Base-by-base conservation (phyloP, 345 rosid genomes). In the Eucalyptus regnans region DNA sequence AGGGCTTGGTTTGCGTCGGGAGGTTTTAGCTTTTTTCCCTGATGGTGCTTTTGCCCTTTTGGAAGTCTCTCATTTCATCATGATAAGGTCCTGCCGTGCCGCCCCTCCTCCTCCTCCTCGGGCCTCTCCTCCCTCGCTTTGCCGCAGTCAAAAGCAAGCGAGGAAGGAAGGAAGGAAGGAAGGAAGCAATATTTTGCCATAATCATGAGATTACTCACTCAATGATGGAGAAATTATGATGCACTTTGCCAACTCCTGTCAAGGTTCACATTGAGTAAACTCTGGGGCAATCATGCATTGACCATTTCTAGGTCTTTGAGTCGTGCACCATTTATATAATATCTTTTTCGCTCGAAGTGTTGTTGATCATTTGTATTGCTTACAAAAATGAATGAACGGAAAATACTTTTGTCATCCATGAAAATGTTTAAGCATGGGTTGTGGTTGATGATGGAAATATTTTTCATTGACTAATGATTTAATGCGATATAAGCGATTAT, bases 381-480 rank as follows among this genome's bases (percentile, higher is more conserved):
- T 62, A 29, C 0, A 29, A 29, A 62, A 62, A 62, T 12, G 33
- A 62, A 29, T 60, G 16, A 27, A 27, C 0, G 3, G 11, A 60
- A 60, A 16, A 66, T 7, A 0, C 1, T n/a, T 66, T 31, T 31
- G 9, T 15, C 9, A 1, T 66, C 11, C 22, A 66, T 15, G 79
- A 66, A 66, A 66, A 66, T 16, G 9, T 15, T 31, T 66, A 0
- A 66, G 33, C 1, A 8, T 33, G 41, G 8, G 22, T 15, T 7
- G 11, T 31, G 0, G 22, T 66, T 17, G 10, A 0, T 7, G 20
- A 52, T 20, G 58, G 25, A 52, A 20, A n/a, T n/a, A 2, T 14
- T 66, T 66, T n/a, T 66, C 37, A n/a, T 31, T 16, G 33, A 66
- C 41, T 66, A 17, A 17, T 33, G 4, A 33, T 3, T 17, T 33